Evolutionary conservation across 495 filamentous ascomycete genomes (phyloP), one percentile per base, ranked within the genome.

Genomic region (Penicillium coffeae): DNA sequence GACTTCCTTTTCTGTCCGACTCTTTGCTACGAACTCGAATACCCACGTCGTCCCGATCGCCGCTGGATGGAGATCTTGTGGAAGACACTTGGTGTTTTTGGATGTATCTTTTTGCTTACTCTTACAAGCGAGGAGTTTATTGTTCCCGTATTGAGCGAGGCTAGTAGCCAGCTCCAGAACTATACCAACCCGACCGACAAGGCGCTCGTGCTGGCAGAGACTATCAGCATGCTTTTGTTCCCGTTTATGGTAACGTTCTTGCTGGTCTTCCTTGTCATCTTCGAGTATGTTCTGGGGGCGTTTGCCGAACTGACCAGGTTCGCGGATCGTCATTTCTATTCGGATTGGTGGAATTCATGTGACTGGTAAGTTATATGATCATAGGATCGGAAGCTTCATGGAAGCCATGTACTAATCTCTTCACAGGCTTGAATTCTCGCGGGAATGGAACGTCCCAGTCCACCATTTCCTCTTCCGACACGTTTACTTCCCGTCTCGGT

Each of bases 381-480:
- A 30, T 30, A 4, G 10, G 25, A 4, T 4, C 25, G 4, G 25
- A 30, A 30, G n/a, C n/a, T n/a, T 30, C 25, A 10, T 10, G 25
- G 25, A 10, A 30, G 4, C 25, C 40, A 6, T 20, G 8, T 22
- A 21, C 22, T 42, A 32, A 25, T 30, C 2, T 19, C 5, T 30
- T 5, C 4, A 4, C 25, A 77, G 90, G 91, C 84, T 98, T 48
- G 93, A 98, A 66, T 98, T 98, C 68, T 91, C 86, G 15, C 79
- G 93, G 46, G 90, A 97, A 72, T 98, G 93, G 93, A 98, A 98
- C 63, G 84, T 95, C 36, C 93, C 93, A 39, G 93, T 98, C n/a
- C 94, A 98, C 73, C 86, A 91, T 63, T 98, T 96, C 74, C 84
- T 98, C 54, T 83, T 93, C 8, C 82, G 93, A 10, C 93, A 98